phyloP scores from a whole-genome alignment of 805 yeast species.

The Scheffersomyces coipomensis region DNA sequence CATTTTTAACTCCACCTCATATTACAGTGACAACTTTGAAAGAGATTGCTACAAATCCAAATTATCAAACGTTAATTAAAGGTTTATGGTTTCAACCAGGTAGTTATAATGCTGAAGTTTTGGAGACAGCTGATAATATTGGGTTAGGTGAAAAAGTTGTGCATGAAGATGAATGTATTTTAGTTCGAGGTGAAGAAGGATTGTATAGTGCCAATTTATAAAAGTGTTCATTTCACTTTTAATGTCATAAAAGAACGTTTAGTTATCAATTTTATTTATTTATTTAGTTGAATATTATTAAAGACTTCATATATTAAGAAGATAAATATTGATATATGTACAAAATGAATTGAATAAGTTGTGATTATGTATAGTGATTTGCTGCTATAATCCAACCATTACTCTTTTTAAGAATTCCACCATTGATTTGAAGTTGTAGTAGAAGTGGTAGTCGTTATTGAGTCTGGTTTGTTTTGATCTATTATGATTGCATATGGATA shows the following conservation, averaged over 20 bases:
- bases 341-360: no score
- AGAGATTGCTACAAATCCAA: constrained; percentile 38
- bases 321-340: no score
- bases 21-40: constrained; percentile 42
- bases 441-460: background rate
- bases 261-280: background rate
- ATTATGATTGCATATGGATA: constrained; percentile 48
- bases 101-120: constrained; percentile 53
- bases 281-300: background rate
- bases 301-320: background rate
- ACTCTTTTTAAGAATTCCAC: no score
- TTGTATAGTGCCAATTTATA: constrained; percentile 38
- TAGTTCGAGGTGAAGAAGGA: constrained; percentile 64
- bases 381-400: no score
- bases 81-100: constrained; percentile 88
- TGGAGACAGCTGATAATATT: constrained; percentile 38
- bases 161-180: constrained; percentile 62
- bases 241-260: no score
- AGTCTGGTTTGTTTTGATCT: constrained; percentile 4
- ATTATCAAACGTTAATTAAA: constrained; percentile 39
- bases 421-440: background rate
- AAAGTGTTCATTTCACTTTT: no score
- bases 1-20: constrained; percentile 75
- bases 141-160: constrained; percentile 34
- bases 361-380: no score